Conservation (phyloP, 2,329 filamentous ascomycete genomes). For the Madurella mycetomatis region DNA sequence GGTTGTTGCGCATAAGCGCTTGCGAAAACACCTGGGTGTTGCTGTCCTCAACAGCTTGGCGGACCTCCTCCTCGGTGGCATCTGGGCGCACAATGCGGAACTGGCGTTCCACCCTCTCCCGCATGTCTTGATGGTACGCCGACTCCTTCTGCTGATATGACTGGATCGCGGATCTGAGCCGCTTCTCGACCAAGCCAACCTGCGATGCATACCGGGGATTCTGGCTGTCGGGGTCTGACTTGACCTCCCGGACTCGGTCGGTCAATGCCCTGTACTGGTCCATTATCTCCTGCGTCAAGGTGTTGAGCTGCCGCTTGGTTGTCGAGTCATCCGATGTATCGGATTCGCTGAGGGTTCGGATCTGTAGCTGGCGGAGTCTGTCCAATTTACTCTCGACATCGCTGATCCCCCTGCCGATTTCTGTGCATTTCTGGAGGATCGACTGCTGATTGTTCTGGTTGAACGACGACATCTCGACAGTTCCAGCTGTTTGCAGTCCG, state of each 20-base stretch:
- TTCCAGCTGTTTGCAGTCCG: slow-evolving; percentile 12
- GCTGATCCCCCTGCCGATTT: slow-evolving; percentile 73
- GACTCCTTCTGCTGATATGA: slow-evolving; percentile 77
- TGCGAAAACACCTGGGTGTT: slow-evolving; percentile 83
- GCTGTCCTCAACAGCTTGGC: slow-evolving; percentile 69
- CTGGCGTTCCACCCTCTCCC: slow-evolving; percentile 81
- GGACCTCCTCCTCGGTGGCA: slow-evolving; percentile 72
- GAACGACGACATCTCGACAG: slow-evolving; percentile 68
- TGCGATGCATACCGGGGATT: slow-evolving; percentile 72
- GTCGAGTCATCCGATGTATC: slow-evolving; percentile 65
- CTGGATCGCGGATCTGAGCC: slow-evolving; percentile 75
- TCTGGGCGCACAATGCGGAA: slow-evolving; percentile 86
- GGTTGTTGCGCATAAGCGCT: slow-evolving; percentile 75
- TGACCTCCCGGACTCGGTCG: slow-evolving; percentile 74
- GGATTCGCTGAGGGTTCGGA: slow-evolving; percentile 67
- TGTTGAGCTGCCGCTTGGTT: slow-evolving; percentile 65
- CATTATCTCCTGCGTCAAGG: slow-evolving; percentile 75
- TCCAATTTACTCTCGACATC: slow-evolving; percentile 68
- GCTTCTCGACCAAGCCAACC: slow-evolving; percentile 73
- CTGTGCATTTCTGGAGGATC: slow-evolving; percentile 78
- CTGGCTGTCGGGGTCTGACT: slow-evolving; percentile 72
- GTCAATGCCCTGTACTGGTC: slow-evolving; percentile 74
- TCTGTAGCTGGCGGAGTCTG: slow-evolving; percentile 67
- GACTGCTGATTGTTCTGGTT: slow-evolving; percentile 63
- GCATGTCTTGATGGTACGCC: slow-evolving; percentile 72